These are phyloP conservation scores for Wickerhamiella siamensis DNA, from an alignment of 805 yeast genomes.

Conservation along the genomic window DNA sequence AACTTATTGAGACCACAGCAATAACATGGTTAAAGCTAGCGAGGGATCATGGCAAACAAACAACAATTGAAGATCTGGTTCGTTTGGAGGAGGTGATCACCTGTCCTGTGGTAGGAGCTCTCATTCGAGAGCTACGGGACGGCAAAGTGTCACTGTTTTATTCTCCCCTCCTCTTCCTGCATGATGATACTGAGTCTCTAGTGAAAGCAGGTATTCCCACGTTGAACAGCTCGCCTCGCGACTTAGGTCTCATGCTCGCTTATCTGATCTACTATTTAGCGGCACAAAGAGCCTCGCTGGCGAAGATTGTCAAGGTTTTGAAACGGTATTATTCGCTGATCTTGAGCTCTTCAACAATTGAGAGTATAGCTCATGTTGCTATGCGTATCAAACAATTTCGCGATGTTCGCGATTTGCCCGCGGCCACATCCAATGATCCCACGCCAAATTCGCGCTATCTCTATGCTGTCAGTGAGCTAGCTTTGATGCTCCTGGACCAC, in stretches of 20 bases:
- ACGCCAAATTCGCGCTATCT: not conserved
- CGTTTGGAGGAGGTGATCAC: not conserved
- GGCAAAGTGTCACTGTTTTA: not conserved
- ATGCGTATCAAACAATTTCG: conserved; percentile 1
- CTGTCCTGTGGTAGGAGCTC: not conserved
- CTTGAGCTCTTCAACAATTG: not conserved
- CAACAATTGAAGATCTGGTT: not conserved
- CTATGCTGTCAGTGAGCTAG: conserved; percentile 1
- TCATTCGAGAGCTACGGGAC: not conserved
- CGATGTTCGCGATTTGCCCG: not conserved
- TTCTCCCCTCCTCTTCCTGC: not conserved
- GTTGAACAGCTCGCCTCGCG: not conserved
- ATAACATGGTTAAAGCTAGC: not conserved
- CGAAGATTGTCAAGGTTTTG: not conserved
- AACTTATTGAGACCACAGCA: not conserved
- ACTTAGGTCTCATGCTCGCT: not conserved
- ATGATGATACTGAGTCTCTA: not conserved
- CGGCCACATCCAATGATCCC: not conserved
- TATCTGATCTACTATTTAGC: not conserved
- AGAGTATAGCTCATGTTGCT: not conserved
- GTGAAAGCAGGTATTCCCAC: not conserved
- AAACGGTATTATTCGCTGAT: not conserved
- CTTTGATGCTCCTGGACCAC: not conserved
- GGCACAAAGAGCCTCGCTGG: not conserved
- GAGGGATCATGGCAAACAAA: not conserved